A percentile compares a stretch with the other conserved stretches of the same genome.
phyloP scores from a whole-genome alignment of 306 rosid species.

The Ziziphus jujuba region DNA sequence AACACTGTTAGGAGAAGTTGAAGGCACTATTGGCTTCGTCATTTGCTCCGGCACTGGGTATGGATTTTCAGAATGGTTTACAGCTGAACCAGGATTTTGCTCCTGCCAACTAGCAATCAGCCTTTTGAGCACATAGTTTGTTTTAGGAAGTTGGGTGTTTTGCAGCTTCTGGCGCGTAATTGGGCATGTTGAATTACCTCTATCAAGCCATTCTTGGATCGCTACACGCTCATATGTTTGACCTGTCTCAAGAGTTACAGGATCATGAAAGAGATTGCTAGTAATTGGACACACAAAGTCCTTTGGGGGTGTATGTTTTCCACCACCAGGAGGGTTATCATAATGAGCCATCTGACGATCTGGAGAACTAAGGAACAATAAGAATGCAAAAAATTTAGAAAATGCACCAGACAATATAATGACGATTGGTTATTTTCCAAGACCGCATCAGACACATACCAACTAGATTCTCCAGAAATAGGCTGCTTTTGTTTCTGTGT shows the following conservation, averaged over 20 bases:
- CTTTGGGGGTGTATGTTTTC: conserved; percentile 63
- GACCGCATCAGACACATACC: conserved; percentile 37
- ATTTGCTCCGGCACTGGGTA: conserved; percentile 23
- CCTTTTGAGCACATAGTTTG: conserved; percentile 89
- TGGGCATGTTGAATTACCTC: conserved; percentile 82
- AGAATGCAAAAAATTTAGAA: conserved; percentile 36
- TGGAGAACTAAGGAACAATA: conserved; percentile 43
- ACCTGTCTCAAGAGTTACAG: conserved; percentile 95
- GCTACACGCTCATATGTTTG: conserved; percentile 92
- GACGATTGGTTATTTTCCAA: not conserved
- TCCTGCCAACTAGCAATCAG: conserved; percentile 91
- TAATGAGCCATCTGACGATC: conserved; percentile 48
- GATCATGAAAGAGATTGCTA: conserved; percentile 82
- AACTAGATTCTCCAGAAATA: conserved; percentile 43
- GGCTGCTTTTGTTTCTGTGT: conserved; percentile 44
- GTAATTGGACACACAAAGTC: conserved; percentile 94
- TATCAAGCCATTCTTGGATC: conserved; percentile 83
- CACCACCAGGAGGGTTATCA: conserved; percentile 36
- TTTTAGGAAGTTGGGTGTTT: conserved; percentile 70
- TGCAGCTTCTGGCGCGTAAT: conserved; percentile 86
- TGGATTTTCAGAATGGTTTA: conserved; percentile 37
- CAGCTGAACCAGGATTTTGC: conserved; percentile 41
- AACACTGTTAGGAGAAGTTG: conserved; percentile 65
- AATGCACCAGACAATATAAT: not conserved
- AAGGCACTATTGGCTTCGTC: conserved; percentile 37